These are phyloP conservation scores for Candida insectorum DNA, from an alignment of 805 yeast genomes.

Conservation along the genomic window DNA sequence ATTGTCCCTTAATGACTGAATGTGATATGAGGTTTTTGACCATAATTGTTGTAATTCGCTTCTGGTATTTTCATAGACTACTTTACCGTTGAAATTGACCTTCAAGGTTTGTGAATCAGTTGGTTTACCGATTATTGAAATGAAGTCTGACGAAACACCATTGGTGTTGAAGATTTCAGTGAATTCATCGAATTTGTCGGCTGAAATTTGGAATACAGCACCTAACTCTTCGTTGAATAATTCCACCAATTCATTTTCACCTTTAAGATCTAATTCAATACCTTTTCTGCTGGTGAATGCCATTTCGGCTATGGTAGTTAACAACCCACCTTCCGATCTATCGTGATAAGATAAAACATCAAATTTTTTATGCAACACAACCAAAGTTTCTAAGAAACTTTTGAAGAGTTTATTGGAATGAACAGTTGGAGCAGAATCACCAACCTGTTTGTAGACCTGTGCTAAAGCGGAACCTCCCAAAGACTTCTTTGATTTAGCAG, in stretches of 20 bases:
- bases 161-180: constrained; percentile 49
- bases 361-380: constrained; percentile 63
- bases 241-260: constrained; percentile 44
- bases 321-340: constrained; percentile 93
- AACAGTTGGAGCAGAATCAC: constrained; percentile 79
- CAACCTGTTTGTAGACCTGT: constrained; percentile 88
- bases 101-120: constrained; percentile 47
- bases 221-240: constrained; percentile 94
- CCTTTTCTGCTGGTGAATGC: constrained; percentile 96
- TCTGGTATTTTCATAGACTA: constrained; percentile 55
- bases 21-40: constrained; percentile 83
- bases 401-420: constrained; percentile 63
- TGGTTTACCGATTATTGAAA: constrained; percentile 71
- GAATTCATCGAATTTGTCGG: constrained; percentile 53
- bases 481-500: constrained; percentile 46
- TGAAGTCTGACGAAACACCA: constrained; percentile 52
- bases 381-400: constrained; percentile 64
- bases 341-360: constrained; percentile 90
- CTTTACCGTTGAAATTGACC: constrained; percentile 44
- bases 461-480: constrained; percentile 95
- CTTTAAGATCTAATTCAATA: constrained; percentile 49
- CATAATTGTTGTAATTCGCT: constrained; percentile 75
- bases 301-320: constrained; percentile 87
- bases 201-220: constrained; percentile 84
- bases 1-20: constrained; percentile 91